Percentiles rank a stretch among this genome's conserved stretches.
Evolutionary conservation across 2,329 filamentous ascomycete species (phyloP).

Genomic region (Chaetomiaceae sp.): DNA sequence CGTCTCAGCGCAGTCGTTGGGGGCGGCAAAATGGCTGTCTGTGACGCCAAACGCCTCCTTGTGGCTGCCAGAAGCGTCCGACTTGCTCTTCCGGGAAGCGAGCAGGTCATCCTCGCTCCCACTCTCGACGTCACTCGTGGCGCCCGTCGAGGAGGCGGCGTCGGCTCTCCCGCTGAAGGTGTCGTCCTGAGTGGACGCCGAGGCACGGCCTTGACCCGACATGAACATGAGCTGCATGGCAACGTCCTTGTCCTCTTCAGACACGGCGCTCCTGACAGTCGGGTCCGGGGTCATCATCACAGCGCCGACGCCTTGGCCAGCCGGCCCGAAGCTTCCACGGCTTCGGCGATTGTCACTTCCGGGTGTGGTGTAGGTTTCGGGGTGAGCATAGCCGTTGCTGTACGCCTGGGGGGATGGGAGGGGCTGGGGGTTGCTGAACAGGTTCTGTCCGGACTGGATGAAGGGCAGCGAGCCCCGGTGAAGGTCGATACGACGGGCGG

Average conservation of each 20-base stretch:
- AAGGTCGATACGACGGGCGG: conserved; percentile 74
- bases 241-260: conserved; percentile 89
- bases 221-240: conserved; percentile 95
- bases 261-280: conserved; percentile 95
- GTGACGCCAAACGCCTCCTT: conserved; percentile 49
- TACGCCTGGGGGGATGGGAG: conserved; percentile 84
- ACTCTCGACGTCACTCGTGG: conserved; percentile 72
- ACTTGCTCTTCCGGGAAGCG: conserved; percentile 55
- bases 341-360: conserved; percentile 58
- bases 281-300: conserved; percentile 89
- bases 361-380: conserved; percentile 59
- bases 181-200: conserved; percentile 88
- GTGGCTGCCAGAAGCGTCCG: conserved; percentile 40
- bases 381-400: conserved; percentile 49
- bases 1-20: conserved; percentile 35
- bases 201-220: conserved; percentile 87
- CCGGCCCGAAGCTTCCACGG: conserved; percentile 57
- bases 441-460: conserved; percentile 69
- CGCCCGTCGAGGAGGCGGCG: conserved; percentile 75
- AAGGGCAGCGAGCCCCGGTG: conserved; percentile 71
- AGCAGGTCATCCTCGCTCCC: conserved; percentile 62
- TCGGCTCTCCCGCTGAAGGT: conserved; percentile 89
- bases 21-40: conserved; percentile 48
- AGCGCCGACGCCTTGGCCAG: conserved; percentile 35
- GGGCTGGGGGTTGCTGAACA: conserved; percentile 71